phyloP scores from a whole-genome alignment of 1,284 basidiomycete species.

The Rhodotorula sp. region DNA sequence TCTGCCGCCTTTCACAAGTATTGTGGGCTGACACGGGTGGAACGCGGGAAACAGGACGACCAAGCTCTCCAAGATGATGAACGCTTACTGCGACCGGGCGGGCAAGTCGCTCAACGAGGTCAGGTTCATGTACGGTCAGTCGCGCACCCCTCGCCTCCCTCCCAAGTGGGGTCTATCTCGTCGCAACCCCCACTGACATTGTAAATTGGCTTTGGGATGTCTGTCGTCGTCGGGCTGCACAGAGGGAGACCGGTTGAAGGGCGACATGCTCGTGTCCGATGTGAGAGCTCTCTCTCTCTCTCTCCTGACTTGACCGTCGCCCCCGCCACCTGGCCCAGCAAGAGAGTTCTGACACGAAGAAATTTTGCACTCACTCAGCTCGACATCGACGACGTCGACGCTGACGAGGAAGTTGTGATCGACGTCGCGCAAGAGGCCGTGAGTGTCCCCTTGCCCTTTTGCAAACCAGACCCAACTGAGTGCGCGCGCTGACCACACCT shows the following conservation, averaged over 20 bases:
- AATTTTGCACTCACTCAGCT: conserved; percentile 12
- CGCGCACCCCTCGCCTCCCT: no score
- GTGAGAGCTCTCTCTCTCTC: conserved; percentile 11
- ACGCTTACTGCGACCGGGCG: conserved; percentile 40
- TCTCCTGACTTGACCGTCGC: not conserved
- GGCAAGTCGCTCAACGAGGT: conserved; percentile 37
- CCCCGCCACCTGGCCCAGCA: not conserved
- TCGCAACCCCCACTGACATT: not conserved
- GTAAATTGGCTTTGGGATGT: not conserved
- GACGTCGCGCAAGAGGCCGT: conserved; percentile 40
- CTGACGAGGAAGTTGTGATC: conserved; percentile 36
- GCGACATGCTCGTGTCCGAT: conserved; percentile 20
- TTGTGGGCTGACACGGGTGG: not conserved
- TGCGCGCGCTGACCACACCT: not conserved
- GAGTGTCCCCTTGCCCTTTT: not conserved
- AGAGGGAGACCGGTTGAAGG: conserved; percentile 31
- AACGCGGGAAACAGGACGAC: conserved; percentile 27
- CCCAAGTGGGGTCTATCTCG: no score
- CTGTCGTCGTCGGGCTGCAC: not conserved
- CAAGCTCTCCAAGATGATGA: conserved; percentile 41
- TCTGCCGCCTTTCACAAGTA: not conserved
- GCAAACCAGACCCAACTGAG: not conserved
- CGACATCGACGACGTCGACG: conserved; percentile 37
- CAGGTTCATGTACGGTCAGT: conserved; percentile 40
- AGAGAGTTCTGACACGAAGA: no score